Percentiles rank a stretch among this genome's conserved stretches.
phyloP scores from a whole-genome alignment of 2,329 filamentous ascomycete genomes.

The Talaromyces funiculosus region DNA sequence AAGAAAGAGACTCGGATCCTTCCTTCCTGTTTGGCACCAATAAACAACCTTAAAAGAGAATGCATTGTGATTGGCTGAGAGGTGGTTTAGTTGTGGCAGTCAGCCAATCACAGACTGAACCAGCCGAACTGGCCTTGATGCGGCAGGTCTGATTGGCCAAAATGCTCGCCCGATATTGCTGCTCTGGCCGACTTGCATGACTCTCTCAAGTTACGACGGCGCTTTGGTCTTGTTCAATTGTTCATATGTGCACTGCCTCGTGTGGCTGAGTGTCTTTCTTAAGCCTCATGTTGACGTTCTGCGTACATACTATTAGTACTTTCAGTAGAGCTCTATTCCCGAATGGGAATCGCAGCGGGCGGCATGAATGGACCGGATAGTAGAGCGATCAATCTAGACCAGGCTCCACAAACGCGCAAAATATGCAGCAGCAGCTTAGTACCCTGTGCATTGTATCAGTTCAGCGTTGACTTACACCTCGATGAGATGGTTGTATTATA shows the following conservation, averaged over 20 bases:
- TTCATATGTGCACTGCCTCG: neutral
- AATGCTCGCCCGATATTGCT: conserved; percentile 2
- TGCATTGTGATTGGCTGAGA: neutral
- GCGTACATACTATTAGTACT: too few species aligned
- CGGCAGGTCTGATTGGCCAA: neutral
- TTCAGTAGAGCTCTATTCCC: neutral
- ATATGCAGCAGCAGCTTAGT: neutral
- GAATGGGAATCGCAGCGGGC: neutral
- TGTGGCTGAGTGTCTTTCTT: neutral
- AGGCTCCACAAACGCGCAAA: neutral
- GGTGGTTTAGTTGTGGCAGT: neutral
- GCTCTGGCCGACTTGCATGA: neutral
- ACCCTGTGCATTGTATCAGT: neutral
- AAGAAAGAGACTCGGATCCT: conserved; percentile 1
- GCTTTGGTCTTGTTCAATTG: too few species aligned
- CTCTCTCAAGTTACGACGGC: too few species aligned
- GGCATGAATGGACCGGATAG: neutral
- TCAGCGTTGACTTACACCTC: neutral
- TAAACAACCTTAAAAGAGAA: neutral
- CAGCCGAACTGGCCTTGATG: neutral
- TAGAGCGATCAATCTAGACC: neutral
- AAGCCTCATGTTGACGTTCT: neutral
- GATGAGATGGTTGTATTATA: neutral
- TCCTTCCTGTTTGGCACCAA: neutral
- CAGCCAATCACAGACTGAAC: neutral